phyloP scores from a whole-genome alignment of 2,329 filamentous ascomycete species.

The Talaromyces sp. region DNA sequence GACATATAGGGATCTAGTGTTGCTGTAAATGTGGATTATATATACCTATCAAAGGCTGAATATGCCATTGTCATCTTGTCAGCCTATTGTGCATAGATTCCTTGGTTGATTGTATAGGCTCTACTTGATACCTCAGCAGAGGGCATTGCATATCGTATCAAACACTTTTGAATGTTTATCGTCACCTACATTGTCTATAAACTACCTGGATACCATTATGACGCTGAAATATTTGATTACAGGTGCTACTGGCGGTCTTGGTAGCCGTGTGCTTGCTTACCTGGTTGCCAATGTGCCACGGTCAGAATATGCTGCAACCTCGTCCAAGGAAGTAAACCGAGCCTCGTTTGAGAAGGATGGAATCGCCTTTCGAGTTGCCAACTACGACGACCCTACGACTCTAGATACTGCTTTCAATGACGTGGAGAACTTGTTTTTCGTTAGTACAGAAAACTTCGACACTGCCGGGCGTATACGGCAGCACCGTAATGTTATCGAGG shows the following conservation, averaged over 20 bases:
- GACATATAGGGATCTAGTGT: not conserved
- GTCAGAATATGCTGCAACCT: slow-evolving; percentile 49
- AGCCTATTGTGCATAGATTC: not conserved
- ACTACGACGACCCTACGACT: slow-evolving; percentile 49
- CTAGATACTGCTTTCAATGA: slow-evolving; percentile 50
- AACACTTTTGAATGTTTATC: not conserved
- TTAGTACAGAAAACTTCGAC: slow-evolving; percentile 54
- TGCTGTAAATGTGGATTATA: not conserved
- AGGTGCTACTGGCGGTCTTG: slow-evolving; percentile 38
- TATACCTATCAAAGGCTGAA: not conserved
- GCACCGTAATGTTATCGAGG: slow-evolving; percentile 52
- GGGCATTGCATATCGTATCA: not conserved
- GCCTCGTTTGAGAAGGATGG: slow-evolving; percentile 41
- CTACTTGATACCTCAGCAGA: not conserved
- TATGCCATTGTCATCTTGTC: not conserved
- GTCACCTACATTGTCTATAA: not conserved
- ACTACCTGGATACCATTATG: slow-evolving; percentile 20
- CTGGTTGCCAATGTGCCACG: slow-evolving; percentile 36
- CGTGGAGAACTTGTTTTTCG: slow-evolving; percentile 55
- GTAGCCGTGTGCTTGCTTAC: slow-evolving; percentile 32
- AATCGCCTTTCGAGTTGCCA: slow-evolving; percentile 50
- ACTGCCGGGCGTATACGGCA: slow-evolving; percentile 46
- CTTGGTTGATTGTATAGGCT: not conserved
- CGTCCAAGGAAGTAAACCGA: slow-evolving; percentile 44
- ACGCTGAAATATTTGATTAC: slow-evolving; percentile 38